A percentile compares a stretch with the other conserved stretches of the same genome.
These are phyloP conservation scores for Buddleja alternifolia DNA, from an alignment of 257 asterid genomes.

Conservation along the genomic window DNA sequence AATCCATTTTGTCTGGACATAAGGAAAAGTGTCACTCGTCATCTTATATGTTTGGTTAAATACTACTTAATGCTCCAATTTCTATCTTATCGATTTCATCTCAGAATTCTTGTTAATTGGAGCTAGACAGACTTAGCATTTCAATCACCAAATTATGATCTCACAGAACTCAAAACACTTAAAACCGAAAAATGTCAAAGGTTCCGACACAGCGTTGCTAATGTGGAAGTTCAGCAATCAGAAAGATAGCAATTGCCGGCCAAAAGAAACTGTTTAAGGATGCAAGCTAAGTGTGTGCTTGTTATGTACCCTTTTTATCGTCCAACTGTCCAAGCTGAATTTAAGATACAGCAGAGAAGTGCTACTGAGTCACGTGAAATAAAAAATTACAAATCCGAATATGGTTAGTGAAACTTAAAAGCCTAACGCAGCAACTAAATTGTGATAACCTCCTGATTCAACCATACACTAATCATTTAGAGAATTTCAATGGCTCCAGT, in stretches of 20 bases:
- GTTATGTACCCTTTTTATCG: background rate
- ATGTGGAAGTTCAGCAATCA: constrained; percentile 5
- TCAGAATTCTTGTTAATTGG: constrained; percentile 13
- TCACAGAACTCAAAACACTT: constrained; percentile 9
- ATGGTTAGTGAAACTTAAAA: background rate
- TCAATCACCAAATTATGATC: constrained; percentile 10
- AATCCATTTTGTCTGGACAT: background rate
- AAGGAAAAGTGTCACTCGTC: background rate
- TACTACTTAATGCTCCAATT: background rate
- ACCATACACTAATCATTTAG: background rate
- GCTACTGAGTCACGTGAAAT: constrained; percentile 16
- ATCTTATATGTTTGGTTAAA: background rate
- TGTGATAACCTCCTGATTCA: background rate
- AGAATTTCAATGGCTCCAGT: constrained; percentile 1
- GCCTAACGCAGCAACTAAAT: background rate
- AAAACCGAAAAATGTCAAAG: background rate
- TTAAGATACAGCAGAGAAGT: constrained; percentile 9
- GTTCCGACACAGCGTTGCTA: background rate
- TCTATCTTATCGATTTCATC: constrained; percentile 20
- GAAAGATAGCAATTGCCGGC: background rate
- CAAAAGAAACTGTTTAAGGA: constrained; percentile 8
- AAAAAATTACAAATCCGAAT: background rate
- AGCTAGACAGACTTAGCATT: background rate
- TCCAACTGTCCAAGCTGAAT: constrained; percentile 13
- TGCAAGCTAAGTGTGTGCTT: constrained; percentile 1